Conservation (phyloP, 306 rosid species). For the Quercus aquifolioides region DNA sequence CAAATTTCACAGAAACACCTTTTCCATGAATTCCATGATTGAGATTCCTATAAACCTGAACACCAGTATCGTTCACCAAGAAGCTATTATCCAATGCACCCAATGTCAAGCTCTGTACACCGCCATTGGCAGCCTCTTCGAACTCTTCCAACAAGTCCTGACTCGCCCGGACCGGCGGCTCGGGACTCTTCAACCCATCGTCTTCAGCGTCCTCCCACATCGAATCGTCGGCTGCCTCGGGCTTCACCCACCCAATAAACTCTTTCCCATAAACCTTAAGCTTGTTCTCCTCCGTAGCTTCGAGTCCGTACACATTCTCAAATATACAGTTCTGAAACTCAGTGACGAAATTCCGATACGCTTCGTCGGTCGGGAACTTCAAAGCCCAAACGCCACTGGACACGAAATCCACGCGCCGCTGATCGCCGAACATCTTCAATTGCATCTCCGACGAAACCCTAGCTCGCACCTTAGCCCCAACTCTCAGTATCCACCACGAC, state of each 20-base stretch:
- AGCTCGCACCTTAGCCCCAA: constrained; percentile 63
- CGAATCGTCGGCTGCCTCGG: constrained; percentile 80
- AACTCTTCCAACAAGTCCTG: constrained; percentile 74
- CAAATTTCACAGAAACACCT: constrained; percentile 65
- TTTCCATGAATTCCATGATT: constrained; percentile 77
- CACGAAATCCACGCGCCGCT: constrained; percentile 82
- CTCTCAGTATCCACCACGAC: constrained; percentile 53
- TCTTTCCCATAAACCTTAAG: constrained; percentile 80
- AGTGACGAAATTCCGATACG: constrained; percentile 59
- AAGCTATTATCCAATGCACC: constrained; percentile 89
- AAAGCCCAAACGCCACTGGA: constrained; percentile 81
- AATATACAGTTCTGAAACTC: constrained; percentile 73
- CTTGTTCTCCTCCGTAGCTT: constrained; percentile 75
- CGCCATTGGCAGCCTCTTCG: constrained; percentile 82
- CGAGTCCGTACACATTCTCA: constrained; percentile 63
- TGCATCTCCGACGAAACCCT: constrained; percentile 79
- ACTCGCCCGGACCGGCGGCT: constrained; percentile 28
- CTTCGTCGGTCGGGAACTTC: constrained; percentile 63
- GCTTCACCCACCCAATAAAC: constrained; percentile 86
- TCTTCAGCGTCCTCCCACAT: constrained; percentile 78
- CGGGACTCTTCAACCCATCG: constrained; percentile 27
- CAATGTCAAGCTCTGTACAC: constrained; percentile 70
- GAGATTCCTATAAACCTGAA: constrained; percentile 75
- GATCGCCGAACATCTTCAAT: constrained; percentile 86
- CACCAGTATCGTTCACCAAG: constrained; percentile 66